A percentile compares a stretch with the other conserved stretches of the same genome.
Conservation (phyloP, 345 rosid species). For the Lepidium aucheri region DNA sequence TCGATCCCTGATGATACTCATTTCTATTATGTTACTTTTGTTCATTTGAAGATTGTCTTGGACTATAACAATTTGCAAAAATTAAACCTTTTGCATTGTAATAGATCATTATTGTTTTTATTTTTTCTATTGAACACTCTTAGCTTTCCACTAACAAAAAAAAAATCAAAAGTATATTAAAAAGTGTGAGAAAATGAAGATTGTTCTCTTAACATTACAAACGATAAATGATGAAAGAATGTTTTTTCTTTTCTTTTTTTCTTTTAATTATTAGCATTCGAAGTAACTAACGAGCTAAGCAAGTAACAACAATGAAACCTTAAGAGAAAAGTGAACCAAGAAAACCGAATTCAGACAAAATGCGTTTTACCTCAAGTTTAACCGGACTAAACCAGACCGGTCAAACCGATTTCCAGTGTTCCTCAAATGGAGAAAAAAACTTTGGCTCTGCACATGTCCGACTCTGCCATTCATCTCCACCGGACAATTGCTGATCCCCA, state of each 20-base stretch:
- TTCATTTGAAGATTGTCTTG: no score
- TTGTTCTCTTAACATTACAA: constrained; percentile 1
- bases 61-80: no score
- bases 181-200: not conserved
- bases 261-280: constrained; percentile 9
- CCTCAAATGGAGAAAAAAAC: not conserved
- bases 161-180: no score
- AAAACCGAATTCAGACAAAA: constrained; percentile 17
- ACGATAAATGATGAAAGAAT: not conserved
- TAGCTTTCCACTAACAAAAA: no score
- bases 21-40: no score
- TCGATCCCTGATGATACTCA: no score
- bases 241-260: not conserved
- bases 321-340: not conserved
- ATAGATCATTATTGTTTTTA: no score
- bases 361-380: constrained; percentile 6
- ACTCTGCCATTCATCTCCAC: constrained; percentile 51
- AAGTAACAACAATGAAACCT: constrained; percentile 17
- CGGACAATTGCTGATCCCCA: constrained; percentile 88
- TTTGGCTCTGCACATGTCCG: constrained; percentile 1
- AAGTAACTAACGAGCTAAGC: constrained; percentile 5
- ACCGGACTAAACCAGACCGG: constrained; percentile 11
- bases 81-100: no score
- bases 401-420: constrained; percentile 4
- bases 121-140: no score